Base-by-base conservation (phyloP, 192 early-diverging fungal genomes). In the Coemansia sp. region DNA sequence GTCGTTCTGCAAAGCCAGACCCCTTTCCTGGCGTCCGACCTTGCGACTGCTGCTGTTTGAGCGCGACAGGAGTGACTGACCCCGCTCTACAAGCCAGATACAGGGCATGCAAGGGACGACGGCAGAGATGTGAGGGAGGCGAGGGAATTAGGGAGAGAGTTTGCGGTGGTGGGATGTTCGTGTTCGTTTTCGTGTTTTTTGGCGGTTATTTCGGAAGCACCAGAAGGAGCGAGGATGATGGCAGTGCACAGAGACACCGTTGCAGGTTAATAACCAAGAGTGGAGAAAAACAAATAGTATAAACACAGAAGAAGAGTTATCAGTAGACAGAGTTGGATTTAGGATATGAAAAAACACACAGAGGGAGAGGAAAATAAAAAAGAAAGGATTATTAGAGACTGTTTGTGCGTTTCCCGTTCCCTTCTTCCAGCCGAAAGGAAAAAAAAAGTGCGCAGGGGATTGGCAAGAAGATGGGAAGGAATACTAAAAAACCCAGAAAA, bases 31-130 rank as follows among this genome's bases (percentile, higher is more conserved):
- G 49, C 73, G 78, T 2, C 52, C 73, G 42, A 63, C 43, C 67
- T 82, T 76, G 71, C 74, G 74, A 67, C 62, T 72, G 73, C 63
- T 67, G 68, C 73, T 76, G 65, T 73, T 70, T 42, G 79, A 68
- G 66, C 79, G 79, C 62, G 79, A 73, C 71, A 82, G 59, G 59
- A 82, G 71, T 65, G 72, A 66, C 54, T 82, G 79, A 63, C 79
- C 79, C 68, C 79, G 74, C 71, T 82, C 79, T 82, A 82, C 66
- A 71, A 76, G 73, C 57, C 78, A 74, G 61, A 45, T 55, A 64
- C 70, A 74, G 21, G 62, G 61, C 79, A 81, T 81, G 69, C 78
- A 81, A 81, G 68, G 62, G 61, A 55, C 64, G 52, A 41, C 22
- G 58, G 48, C 9, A 58, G 57, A 48, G 8, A 8, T 22, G 48